Conservation (phyloP, 1,284 basidiomycete species). For the Sanghuangporus sanghuang region DNA sequence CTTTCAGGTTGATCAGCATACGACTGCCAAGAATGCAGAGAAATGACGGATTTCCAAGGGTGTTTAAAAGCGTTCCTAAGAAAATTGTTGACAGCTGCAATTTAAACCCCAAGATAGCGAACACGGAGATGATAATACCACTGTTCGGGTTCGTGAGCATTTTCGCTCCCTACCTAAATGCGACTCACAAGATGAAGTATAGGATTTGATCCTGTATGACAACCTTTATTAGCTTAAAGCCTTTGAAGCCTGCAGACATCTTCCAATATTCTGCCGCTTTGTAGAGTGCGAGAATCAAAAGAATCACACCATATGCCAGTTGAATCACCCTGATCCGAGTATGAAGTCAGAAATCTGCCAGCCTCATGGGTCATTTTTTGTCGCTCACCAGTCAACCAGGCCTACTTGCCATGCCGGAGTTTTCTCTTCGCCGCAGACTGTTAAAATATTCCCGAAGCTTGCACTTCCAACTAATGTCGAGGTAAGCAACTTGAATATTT, state of each 20-base stretch:
- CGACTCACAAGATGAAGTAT: neutral
- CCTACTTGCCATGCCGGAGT: neutral
- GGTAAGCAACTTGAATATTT: neutral
- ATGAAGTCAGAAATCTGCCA: neutral
- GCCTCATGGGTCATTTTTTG: neutral
- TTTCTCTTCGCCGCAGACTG: neutral
- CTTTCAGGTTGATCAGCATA: neutral
- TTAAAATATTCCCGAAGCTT: neutral
- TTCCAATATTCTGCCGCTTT: slow-evolving; percentile 1
- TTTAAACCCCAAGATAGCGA: neutral
- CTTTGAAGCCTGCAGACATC: neutral
- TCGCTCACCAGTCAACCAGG: too few relatives aligned
- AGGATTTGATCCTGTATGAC: slow-evolving; percentile 4
- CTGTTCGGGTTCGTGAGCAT: neutral
- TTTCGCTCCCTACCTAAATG: neutral
- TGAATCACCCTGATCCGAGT: neutral
- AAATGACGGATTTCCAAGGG: neutral
- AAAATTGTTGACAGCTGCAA: neutral
- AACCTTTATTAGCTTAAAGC: neutral
- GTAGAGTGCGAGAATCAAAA: neutral
- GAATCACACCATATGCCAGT: neutral
- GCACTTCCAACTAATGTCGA: neutral
- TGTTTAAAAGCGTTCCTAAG: neutral
- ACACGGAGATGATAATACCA: neutral
- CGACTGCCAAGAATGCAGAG: neutral